Evolutionary conservation across 176 grass and related monocot genomes (phyloP), one percentile per base, ranked within the genome.

Genomic region (Pharus latifolius): DNA sequence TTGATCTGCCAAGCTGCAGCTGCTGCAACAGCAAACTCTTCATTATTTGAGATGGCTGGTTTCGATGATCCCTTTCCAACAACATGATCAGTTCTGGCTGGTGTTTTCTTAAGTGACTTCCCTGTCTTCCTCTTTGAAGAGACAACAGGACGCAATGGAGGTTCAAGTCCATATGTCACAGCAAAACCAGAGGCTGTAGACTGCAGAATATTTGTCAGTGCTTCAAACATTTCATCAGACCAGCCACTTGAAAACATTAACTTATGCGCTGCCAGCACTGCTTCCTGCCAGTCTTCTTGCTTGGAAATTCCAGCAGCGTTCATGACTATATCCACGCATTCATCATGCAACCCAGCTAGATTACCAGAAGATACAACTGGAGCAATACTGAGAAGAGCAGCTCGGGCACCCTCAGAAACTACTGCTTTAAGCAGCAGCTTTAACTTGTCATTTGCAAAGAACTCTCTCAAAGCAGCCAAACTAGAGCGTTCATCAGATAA

Each of bases 1-100:
- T 84, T 91, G 46, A 98, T 76, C 71, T 98, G 95, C 87, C 89
- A 98, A 44, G 95, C 75, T 75, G 79, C 72, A 31, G 81, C 81
- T 2, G 67, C 75, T 75, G 80, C 81, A 83, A 72, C 54, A 72
- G 42, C 75, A 88, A 88, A 66, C 16, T 90, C 87, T 75, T 81
- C 67, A 14, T 71, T 73, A 47, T 28, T 65, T 31, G 73, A 29
- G 16, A 72, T 67, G 25, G 41, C 23, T 56, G 74, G 64, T 72
- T 74, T 91, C 26, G 60, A 80, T 84, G 63, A 79, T 49, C 28
- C 62, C 56, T 92, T 88, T 76, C 69, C 40, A 67, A 44, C n/a
- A 45, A 40, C 19, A 57, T 33, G 9, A 30, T 54, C 38, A 53
- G 50, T 38, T 22, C 30, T 69, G 62, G 58, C 57, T 76, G 78